Evolutionary conservation across 345 rosid species (phyloP), one percentile per base, ranked within the genome.

Genomic region (Litchi chinensis): DNA sequence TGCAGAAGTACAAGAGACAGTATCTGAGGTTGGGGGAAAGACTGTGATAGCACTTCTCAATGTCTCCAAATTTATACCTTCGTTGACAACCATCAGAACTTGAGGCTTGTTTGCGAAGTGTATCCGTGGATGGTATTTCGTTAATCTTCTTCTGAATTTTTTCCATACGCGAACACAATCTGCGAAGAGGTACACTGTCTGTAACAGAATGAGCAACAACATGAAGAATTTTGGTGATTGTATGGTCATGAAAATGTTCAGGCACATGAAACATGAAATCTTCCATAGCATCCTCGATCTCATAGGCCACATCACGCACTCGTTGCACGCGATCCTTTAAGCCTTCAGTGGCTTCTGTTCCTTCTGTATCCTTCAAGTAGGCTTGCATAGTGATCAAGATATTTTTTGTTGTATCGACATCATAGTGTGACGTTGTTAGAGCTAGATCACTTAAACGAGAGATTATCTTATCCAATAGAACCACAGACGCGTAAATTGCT

Each of bases 361-460:
- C 63, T 71, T 54, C 75, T 50, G 40, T 16, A 32, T 71, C 75
- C 63, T 54, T 71, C 63, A 71, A 10, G 60, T 50, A 71, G 40
- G 40, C 40, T 28, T 21, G 40, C 75, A 71, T 48, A 0, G 75
- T 71, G 4, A 50, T 50, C 63, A 71, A 63, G 43, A 7, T 10
- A 9, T 10, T 10, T 15, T 0, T 24, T 71, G 28, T 26, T 26
- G 28, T 26, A 26, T 26, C 28, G 28, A 26, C 28, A 26, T 26
- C 28, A 26, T 26, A 26, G 28, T 1, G 28, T 26, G 28, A 26
- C 1, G 1, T 26, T 26, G 28, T 26, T 26, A 26, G 28, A 26
- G 1, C 1, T 26, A 26, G 28, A 26, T 1, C 28, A 26, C 28
- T 26, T 26, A 26, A 0, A 26, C 28, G 28, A 26, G 28, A 26